Evolutionary conservation across 176 grass and related monocot genomes (phyloP), one percentile per base, ranked within the genome.

Genomic region (Urochloa ruziziensis): DNA sequence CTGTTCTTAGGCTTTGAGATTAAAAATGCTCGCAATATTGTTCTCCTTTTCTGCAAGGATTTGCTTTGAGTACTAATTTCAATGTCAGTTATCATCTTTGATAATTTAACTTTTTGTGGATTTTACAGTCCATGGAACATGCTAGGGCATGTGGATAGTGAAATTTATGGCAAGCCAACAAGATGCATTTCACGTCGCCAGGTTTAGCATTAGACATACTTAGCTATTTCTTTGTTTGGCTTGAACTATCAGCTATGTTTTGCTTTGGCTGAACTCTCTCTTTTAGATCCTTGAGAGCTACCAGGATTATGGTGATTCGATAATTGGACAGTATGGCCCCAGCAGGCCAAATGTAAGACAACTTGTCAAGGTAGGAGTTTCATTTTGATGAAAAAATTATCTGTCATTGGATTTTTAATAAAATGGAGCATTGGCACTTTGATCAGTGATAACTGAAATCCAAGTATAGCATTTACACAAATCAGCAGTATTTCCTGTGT

Each of bases 231-330:
- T 90, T 62, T 42, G 54, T 40, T 80, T 91, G 27, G 78, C 43
- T 84, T 82, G 27, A 43, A 3, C 28, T 44, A 62, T 52, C 23
- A 43, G 42, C 39, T 80, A 58, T 80, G 49, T 81, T 40, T 88
- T 54, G 35, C 61, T 40, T 80, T 91, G 23, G 78, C 43, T 84
- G 35, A 85, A 86, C 29, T 89, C 33, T 74, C 47, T 43, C 28
- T 61, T 80, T 72, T 86, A 98, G 92, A 87, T 94, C 71, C 90
- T 98, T 61, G 86, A 94, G 82, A 90, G 79, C 21, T 98, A 98
- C 85, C 92, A 98, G 69, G 75, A 86, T 79, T 98, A 94, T 89
- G 92, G 92, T 77, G 92, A 97, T 78, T 97, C 95, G 62, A 74
- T 91, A 78, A 88, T 94, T 72, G 92, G 86, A 58, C 94, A 94